Evolutionary conservation across 192 early-diverging fungal genomes (phyloP).

Genomic region (Dissophora globulifera): DNA sequence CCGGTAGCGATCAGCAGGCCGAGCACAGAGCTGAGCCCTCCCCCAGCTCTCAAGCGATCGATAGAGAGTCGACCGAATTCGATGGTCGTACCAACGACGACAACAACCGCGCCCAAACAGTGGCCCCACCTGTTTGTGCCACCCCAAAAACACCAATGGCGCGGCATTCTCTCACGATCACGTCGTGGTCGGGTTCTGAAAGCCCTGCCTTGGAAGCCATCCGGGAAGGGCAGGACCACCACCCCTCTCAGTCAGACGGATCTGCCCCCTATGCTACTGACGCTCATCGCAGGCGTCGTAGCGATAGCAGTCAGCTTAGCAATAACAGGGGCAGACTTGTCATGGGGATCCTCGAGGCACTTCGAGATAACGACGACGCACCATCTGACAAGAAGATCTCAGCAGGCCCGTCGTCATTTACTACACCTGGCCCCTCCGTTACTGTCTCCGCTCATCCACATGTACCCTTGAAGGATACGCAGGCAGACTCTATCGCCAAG

Average conservation of each 20-base stretch:
- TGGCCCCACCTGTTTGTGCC: neutral
- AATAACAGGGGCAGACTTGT: slow-evolving; percentile 6
- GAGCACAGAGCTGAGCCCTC: no score
- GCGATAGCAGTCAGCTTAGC: slow-evolving; percentile 17
- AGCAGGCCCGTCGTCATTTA: no score
- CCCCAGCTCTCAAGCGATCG: no score
- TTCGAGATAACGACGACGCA: slow-evolving; percentile 24
- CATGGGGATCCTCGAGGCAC: slow-evolving; percentile 20
- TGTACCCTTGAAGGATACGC: no score
- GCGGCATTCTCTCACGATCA: slow-evolving; percentile 25
- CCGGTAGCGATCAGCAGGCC: no score
- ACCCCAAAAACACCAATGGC: slow-evolving; percentile 10
- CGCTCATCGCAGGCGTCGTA: slow-evolving; percentile 20
- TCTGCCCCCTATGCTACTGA: slow-evolving; percentile 2
- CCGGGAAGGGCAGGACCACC: slow-evolving; percentile 17
- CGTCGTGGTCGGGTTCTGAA: slow-evolving; percentile 21
- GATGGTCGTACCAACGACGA: neutral
- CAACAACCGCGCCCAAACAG: slow-evolving; percentile 12
- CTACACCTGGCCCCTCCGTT: no score
- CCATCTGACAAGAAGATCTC: no score
- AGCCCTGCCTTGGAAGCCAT: slow-evolving; percentile 23
- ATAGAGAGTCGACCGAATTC: no score
- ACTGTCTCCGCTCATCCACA: no score
- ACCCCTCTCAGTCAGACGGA: neutral
- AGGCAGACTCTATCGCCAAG: no score